Conservation (phyloP, 805 yeast genomes). For the Metschnikowia reukaufii region DNA sequence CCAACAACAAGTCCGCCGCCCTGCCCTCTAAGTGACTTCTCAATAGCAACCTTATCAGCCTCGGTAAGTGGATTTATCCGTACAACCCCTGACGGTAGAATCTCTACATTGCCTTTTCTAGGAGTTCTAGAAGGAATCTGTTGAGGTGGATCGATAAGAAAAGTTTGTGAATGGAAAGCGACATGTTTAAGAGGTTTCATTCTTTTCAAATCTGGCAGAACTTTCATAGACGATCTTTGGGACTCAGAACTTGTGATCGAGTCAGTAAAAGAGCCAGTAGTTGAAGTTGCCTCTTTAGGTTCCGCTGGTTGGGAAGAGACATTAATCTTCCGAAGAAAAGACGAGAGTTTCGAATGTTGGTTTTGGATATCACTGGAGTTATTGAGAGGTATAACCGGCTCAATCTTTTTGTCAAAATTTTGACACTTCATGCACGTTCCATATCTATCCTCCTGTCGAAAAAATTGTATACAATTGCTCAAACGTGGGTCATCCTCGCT, state of each 20-base stretch:
- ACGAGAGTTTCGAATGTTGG: slow-evolving; percentile 23
- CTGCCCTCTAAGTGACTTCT: slow-evolving; percentile 38
- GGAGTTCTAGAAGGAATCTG: slow-evolving; percentile 90
- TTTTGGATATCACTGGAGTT: neutral
- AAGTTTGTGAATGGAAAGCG: slow-evolving; percentile 43
- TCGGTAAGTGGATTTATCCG: slow-evolving; percentile 54
- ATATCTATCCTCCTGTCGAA: slow-evolving; percentile 23
- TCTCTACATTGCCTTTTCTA: slow-evolving; percentile 68
- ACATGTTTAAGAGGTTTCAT: slow-evolving; percentile 42
- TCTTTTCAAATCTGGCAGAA: slow-evolving; percentile 28
- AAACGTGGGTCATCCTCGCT: slow-evolving; percentile 31
- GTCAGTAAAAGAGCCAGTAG: neutral
- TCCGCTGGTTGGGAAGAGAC: slow-evolving; percentile 7
- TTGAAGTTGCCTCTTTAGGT: neutral
- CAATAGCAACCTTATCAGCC: slow-evolving; percentile 47
- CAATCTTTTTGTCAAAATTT: neutral
- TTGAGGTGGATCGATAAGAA: slow-evolving; percentile 63
- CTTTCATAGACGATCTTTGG: slow-evolving; percentile 3
- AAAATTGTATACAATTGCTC: slow-evolving; percentile 38
- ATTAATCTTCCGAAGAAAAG: slow-evolving; percentile 32
- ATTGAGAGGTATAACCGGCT: neutral
- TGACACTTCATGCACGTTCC: slow-evolving; percentile 8
- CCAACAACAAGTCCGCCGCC: slow-evolving; percentile 79
- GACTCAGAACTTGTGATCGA: slow-evolving; percentile 2
- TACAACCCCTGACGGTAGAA: slow-evolving; percentile 53